These are phyloP conservation scores for Alternaria viburni DNA, from an alignment of 2,329 filamentous ascomycete species.

Conservation along the genomic window DNA sequence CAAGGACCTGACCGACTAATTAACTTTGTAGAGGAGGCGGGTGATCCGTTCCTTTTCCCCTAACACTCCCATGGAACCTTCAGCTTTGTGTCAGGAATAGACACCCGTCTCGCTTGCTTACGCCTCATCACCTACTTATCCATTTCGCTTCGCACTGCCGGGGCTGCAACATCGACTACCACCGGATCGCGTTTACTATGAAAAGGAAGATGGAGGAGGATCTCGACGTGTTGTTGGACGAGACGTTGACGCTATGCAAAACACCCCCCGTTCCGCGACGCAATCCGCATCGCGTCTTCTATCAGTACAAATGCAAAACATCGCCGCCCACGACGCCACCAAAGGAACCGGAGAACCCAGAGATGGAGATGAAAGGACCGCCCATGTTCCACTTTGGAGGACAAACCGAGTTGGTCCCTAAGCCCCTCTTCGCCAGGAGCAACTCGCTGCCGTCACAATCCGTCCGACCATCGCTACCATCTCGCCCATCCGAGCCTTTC, in stretches of 20 bases:
- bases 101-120: constrained; percentile 17
- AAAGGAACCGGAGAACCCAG: constrained; percentile 5
- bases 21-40: constrained; percentile 20
- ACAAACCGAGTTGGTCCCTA: constrained; percentile 24
- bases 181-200: constrained; percentile 8
- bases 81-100: constrained; percentile 22
- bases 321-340: constrained; percentile 14
- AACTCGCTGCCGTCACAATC: constrained; percentile 21
- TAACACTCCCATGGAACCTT: constrained; percentile 26
- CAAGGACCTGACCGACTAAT: constrained; percentile 22
- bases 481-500: constrained; percentile 5
- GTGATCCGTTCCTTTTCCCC: constrained; percentile 25
- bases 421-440: constrained; percentile 35
- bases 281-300: constrained; percentile 21
- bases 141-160: constrained; percentile 6
- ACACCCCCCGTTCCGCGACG: constrained; percentile 24
- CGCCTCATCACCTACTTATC: neutral
- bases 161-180: constrained; percentile 5
- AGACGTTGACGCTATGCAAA: constrained; percentile 17
- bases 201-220: constrained; percentile 16
- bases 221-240: constrained; percentile 18
- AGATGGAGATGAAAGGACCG: constrained; percentile 14
- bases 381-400: constrained; percentile 12
- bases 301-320: constrained; percentile 17
- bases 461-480: constrained; percentile 7